A percentile compares a stretch with the other conserved stretches of the same genome.
Evolutionary conservation across 495 filamentous ascomycete genomes (phyloP).

Genomic region (Hypoxylon trugodes): DNA sequence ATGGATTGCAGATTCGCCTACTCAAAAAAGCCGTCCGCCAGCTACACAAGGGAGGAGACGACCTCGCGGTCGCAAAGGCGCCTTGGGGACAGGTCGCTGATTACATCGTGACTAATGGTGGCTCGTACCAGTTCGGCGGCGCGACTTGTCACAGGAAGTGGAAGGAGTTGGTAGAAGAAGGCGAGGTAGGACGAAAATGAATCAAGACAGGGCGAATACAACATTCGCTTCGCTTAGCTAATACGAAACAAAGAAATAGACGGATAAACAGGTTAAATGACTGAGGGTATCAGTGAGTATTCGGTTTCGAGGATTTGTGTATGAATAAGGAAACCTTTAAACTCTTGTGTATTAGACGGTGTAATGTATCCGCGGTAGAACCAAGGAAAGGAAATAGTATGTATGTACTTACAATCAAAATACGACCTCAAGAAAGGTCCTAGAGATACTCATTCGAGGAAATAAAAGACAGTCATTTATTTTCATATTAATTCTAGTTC

Average conservation of each 20-base stretch:
- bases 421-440: not conserved
- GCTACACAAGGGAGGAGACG: constrained; percentile 41
- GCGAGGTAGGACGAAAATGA: constrained; percentile 15
- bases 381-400: not conserved
- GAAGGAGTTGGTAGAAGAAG: constrained; percentile 55
- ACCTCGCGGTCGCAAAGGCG: constrained; percentile 57
- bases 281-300: too few species aligned
- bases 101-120: constrained; percentile 74
- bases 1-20: constrained; percentile 54
- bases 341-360: constrained; percentile 18
- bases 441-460: not conserved
- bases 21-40: constrained; percentile 58
- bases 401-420: constrained; percentile 44
- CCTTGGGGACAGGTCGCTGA: constrained; percentile 86
- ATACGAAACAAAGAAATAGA: too few species aligned
- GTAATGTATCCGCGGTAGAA: too few species aligned
- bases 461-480: constrained; percentile 15
- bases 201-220: not conserved
- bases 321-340: constrained; percentile 19
- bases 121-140: constrained; percentile 85
- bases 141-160: constrained; percentile 91
- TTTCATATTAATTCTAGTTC: too few species aligned
- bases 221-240: not conserved
- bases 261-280: too few species aligned
- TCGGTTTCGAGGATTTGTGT: constrained; percentile 28